Base-by-base conservation (phyloP, 768 basidiomycete species). In the Tephrocybe sp. region DNA sequence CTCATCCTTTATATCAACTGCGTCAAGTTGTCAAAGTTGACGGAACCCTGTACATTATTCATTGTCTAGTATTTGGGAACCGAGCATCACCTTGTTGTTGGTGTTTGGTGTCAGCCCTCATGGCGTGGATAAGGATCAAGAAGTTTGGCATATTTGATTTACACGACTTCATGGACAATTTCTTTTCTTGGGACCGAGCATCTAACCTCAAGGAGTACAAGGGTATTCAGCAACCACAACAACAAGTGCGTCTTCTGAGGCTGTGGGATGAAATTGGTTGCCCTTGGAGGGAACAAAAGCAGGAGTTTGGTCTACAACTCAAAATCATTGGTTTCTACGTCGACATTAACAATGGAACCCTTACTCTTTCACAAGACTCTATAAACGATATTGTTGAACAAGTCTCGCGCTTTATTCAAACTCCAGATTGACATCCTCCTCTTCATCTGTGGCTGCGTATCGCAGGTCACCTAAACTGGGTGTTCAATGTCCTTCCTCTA, bases 321-420 rank as follows among this genome's bases (percentile, higher is more conserved):
- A 62, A 57, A 11, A 62, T 74, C 29, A 70, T 74, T 39, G 70
- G 72, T 0, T 72, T 74, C 36, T 56, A 54, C 10, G 61, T 73
- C 1, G 58, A 29, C 23, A 57, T 60, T 0, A 57, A 61, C 6
- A 1, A 18, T 0, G 68, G 70, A 33, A 22, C 49, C 0, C 63
- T 69, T 4, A 53, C 53, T 0, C 55, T 71, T 23, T 47, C 58
- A 0, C 27, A 42, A 0, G 53, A 63, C 0, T 61, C 60, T 0
- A 21, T 56, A 0, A 3, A 3, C 0, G 49, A 59, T 2, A 55
- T 74, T 2, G 37, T 68, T 1, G 41, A 33, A 1, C 42, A 39
- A 13, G 48, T 44, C n/a, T 1, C 42, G 1, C 15, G 7, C 0
- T 53, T 53, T n/a, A 24, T 53, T 10, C 2, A 18, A 0, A 39